phyloP scores from a whole-genome alignment of 257 asterid genomes.

The Phtheirospermum japonicum region DNA sequence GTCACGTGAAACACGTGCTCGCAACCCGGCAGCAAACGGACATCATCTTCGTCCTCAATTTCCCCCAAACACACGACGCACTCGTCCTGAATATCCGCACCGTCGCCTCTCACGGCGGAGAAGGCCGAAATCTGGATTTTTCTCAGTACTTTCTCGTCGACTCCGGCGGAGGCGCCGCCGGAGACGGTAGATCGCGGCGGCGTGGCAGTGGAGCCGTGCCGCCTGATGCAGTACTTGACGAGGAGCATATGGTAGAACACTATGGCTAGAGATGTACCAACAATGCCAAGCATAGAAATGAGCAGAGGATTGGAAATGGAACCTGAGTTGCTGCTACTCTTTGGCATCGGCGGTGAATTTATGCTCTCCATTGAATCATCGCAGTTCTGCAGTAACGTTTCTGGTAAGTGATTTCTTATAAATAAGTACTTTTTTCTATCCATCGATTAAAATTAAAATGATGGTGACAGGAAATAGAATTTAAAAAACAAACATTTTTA shows the following conservation, averaged over 20 bases:
- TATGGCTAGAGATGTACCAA: conserved; percentile 33
- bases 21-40: conserved; percentile 59
- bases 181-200: not conserved
- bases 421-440: too few relatives aligned
- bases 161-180: conserved; percentile 31
- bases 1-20: conserved; percentile 59
- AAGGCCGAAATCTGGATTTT: conserved; percentile 45
- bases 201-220: conserved; percentile 8
- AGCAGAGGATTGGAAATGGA: conserved; percentile 35
- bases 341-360: conserved; percentile 32
- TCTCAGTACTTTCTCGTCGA: conserved; percentile 42
- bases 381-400: not conserved
- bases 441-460: too few relatives aligned
- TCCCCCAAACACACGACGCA: conserved; percentile 69
- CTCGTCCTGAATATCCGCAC: conserved; percentile 37
- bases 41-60: conserved; percentile 46
- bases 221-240: conserved; percentile 35
- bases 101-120: conserved; percentile 21
- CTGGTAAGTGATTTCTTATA: not conserved
- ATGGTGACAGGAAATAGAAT: not conserved
- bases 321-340: not conserved
- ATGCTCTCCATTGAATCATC: conserved; percentile 46
- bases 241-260: conserved; percentile 48
- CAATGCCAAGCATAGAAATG: conserved; percentile 46
- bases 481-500: too few relatives aligned